Evolutionary conservation across 495 filamentous ascomycete species (phyloP), one percentile per base, ranked within the genome.

Genomic region (Penicillium angulare): DNA sequence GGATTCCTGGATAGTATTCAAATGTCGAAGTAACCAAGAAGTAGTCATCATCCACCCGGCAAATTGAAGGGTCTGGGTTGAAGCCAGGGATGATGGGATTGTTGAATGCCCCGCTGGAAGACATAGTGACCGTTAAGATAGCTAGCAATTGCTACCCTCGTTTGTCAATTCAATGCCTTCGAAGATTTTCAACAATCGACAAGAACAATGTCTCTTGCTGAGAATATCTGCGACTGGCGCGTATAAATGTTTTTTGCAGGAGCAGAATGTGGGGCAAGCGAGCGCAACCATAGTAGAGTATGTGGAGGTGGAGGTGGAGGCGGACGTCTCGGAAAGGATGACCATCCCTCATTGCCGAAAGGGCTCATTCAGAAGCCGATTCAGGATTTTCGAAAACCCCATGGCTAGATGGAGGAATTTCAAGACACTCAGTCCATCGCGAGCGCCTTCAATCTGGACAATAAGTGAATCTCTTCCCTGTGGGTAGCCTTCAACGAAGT

Each of bases 11-110:
- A 10, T 49, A 55, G 15, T 50, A 39, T 18, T 55, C 34, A 26
- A 66, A 66, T 3, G 55, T 57, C 6, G 60, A 63, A 0, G 57
- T 52, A 0, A 57, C 48, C 36, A 60, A 63, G 29, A 63, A 66
- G 43, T 49, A 53, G 23, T 53, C 55, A 38, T 62, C 57, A 31
- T 59, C 40, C n/a, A 66, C 56, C 15, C 49, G 52, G 13, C 47
- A 47, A 23, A 60, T 63, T 20, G 49, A 56, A 10, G 63, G 63
- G 35, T 66, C 63, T 0, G 52, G 52, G 48, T 66, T 55, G 57
- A 57, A 66, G 2, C 63, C 63, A 1, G 63, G 63, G 6, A 66
- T 13, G 20, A 57, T 49, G 2, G 63, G 63, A 43, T 66, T 66
- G 36, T 40, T 40, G 20, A 40, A 40, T 22, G 7, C 36, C 4